phyloP scores from a whole-genome alignment of 192 early-diverging fungal genomes.

The Podila clonocystis region DNA sequence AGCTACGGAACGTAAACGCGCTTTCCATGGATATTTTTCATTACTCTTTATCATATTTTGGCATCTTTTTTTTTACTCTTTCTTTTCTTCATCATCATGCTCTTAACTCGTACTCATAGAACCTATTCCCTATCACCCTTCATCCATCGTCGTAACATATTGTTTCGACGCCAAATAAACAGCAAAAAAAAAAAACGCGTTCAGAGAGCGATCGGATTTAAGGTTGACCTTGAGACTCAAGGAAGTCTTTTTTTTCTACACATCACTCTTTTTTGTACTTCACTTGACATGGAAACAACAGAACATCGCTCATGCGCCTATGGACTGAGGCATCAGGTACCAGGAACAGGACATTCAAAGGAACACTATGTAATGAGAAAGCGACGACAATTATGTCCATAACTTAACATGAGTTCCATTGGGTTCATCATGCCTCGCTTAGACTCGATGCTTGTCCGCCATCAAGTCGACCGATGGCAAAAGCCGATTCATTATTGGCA shows the following conservation, averaged over 20 bases:
- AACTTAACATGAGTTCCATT: neutral
- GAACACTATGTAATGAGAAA: too few species aligned
- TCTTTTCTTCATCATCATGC: conserved; percentile 10
- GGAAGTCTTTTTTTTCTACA: neutral
- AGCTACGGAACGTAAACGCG: conserved; percentile 75
- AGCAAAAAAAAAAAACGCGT: conserved; percentile 6
- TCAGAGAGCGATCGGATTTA: neutral
- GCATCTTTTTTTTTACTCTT: conserved; percentile 3
- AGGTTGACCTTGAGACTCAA: neutral
- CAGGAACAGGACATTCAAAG: neutral
- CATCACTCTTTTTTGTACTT: neutral
- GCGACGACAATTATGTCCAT: too few species aligned
- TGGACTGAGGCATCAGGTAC: conserved; percentile 73
- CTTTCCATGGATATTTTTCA: neutral
- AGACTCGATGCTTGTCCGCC: conserved; percentile 71
- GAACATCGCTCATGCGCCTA: conserved; percentile 66
- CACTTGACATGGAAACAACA: conserved; percentile 26
- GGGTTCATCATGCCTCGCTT: neutral
- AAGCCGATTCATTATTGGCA: conserved; percentile 79
- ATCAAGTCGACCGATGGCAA: conserved; percentile 70
- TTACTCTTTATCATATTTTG: neutral
- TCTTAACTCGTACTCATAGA: conserved; percentile 5
- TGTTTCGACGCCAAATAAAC: conserved; percentile 3
- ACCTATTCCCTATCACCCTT: neutral
- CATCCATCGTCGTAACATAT: neutral